A percentile compares a stretch with the other conserved stretches of the same genome.
Evolutionary conservation across 73 alveolate genomes (phyloP).

Genomic region (Effrenium voratum): DNA sequence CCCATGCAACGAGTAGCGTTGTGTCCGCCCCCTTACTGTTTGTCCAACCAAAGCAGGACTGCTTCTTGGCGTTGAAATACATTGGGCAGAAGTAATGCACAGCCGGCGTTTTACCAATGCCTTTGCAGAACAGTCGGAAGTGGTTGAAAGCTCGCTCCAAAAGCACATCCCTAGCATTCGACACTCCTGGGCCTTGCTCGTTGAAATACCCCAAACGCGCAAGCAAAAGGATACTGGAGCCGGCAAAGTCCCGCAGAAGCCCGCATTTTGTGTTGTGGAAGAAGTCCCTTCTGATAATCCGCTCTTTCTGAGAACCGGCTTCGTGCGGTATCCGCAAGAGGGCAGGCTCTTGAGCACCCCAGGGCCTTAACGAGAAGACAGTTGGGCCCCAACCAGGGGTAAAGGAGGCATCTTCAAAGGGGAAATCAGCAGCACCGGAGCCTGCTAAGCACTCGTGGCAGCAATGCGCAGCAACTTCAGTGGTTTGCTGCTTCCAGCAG

Average conservation of each 20-base stretch:
- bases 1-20: not conserved
- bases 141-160: not conserved
- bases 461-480: not conserved
- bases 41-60: not conserved
- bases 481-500: not conserved
- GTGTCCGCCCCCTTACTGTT: not conserved
- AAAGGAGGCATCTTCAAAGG: not conserved
- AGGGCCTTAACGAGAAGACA: not conserved
- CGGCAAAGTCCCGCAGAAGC: not conserved
- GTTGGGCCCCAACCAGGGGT: not conserved
- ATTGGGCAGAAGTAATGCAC: not conserved
- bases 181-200: not conserved
- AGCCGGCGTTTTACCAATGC: not conserved
- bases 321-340: not conserved
- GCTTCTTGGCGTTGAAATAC: not conserved
- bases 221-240: not conserved
- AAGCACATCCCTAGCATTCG: not conserved
- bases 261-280: constrained; percentile 10
- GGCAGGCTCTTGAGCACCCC: not conserved
- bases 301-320: not conserved
- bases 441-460: constrained; percentile 46
- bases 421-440: not conserved
- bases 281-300: not conserved
- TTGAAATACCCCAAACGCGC: not conserved
- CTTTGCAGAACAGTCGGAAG: not conserved